Base-by-base conservation (phyloP, 345 rosid genomes). In the Zanthoxylum bungeanum region DNA sequence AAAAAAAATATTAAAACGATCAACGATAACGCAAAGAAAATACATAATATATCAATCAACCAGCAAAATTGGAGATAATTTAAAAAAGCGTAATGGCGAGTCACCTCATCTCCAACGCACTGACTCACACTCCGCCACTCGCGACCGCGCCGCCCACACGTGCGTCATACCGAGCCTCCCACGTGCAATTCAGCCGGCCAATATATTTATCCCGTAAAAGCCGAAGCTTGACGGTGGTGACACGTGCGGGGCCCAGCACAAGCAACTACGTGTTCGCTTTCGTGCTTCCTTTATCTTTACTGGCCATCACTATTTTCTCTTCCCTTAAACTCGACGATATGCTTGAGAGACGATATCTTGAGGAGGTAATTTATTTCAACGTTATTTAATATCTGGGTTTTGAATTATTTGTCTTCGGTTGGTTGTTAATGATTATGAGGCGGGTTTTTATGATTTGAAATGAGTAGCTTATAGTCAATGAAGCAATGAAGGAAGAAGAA, bases 271-370 rank as follows among this genome's bases (percentile, higher is more conserved):
- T 83, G n/a, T 78, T 84, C 42, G 97, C 97, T 0, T 74, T 90
- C 75, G 79, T 82, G 42, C 74, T 94, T 36, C 98, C 96, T 7
- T 75, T 91, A 19, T 77, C 96, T 65, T 92, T 93, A 47, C 81
- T 93, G 14, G 87, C 84, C 6, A 77, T 61, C 79, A 93, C 98
- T 39, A 64, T 88, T 76, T 82, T 89, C 59, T 77, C 91, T 76
- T 87, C 97, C 14, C 68, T 80, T 11, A 85, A 69, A 78, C 77
- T 93, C 49, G 85, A 93, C 60, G 96, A 91, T 74, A 79, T 79
- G 80, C 97, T 91, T 58, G 97, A 91, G 64, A 34, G 68, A 33
- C 82, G 90, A 36, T 94, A 77, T 71, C 86, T 91, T 1, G 94
- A 94, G 65, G 93, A 91, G 86, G 98, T 91, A 77, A 59, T 34